phyloP scores from a whole-genome alignment of 768 basidiomycete genomes.

The Calocybe gangraenosa region DNA sequence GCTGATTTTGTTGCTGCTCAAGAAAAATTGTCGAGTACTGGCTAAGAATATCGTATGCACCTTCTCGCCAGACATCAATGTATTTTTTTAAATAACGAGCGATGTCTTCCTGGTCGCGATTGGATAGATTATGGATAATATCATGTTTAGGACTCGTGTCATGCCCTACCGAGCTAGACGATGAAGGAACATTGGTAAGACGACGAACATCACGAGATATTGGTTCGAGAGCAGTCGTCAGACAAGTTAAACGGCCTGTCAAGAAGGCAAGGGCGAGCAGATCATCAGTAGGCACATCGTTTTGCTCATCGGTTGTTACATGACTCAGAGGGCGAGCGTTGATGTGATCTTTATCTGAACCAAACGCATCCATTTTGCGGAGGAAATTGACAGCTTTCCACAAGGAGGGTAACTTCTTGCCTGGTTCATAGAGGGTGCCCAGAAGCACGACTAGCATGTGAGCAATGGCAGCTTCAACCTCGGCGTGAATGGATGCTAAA shows the following conservation, averaged over 20 bases:
- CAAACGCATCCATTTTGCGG: slow-evolving; percentile 73
- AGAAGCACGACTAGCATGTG: slow-evolving; percentile 80
- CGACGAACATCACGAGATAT: slow-evolving; percentile 18
- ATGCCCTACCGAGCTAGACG: slow-evolving; percentile 45
- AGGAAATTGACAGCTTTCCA: slow-evolving; percentile 90
- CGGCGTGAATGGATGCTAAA: slow-evolving; percentile 57
- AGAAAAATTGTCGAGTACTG: slow-evolving; percentile 90
- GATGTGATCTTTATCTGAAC: slow-evolving; percentile 17
- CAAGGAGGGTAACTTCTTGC: slow-evolving; percentile 78
- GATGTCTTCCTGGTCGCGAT: slow-evolving; percentile 66
- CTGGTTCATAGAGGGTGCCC: slow-evolving; percentile 73
- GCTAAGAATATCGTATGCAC: slow-evolving; percentile 87
- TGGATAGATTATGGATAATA: slow-evolving; percentile 8
- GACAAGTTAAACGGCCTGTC: slow-evolving; percentile 59
- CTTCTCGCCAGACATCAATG: slow-evolving; percentile 88
- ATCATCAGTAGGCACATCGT: slow-evolving; percentile 47
- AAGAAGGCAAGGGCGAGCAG: slow-evolving; percentile 88
- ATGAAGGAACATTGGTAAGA: slow-evolving; percentile 16
- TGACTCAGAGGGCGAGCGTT: not conserved
- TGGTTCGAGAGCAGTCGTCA: slow-evolving; percentile 32
- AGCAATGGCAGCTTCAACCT: slow-evolving; percentile 63
- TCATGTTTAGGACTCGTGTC: slow-evolving; percentile 22
- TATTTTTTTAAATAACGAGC: slow-evolving; percentile 80
- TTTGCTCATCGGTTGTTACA: slow-evolving; percentile 19
- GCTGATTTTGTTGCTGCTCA: slow-evolving; percentile 44